These are phyloP conservation scores for Naumovozyma castellii DNA, from an alignment of 805 yeast genomes.

Conservation along the genomic window DNA sequence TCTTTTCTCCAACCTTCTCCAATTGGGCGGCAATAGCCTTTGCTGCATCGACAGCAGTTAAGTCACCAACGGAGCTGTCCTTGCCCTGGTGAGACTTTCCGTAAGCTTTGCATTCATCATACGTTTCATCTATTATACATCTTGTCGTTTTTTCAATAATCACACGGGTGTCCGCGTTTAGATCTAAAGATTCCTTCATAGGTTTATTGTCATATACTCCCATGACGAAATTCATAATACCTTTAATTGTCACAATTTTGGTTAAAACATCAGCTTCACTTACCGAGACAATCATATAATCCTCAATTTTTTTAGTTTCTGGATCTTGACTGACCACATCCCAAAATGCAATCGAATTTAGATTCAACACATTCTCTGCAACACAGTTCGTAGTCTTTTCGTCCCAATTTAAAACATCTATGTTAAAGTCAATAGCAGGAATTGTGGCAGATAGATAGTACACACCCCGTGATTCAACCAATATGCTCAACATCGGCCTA, in stretches of 20 bases:
- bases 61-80: not conserved
- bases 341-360: constrained; percentile 10
- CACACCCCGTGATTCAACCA: constrained; percentile 7
- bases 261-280: constrained; percentile 33
- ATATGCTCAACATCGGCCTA: constrained; percentile 9
- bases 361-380: constrained; percentile 6
- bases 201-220: constrained; percentile 22
- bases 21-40: not conserved
- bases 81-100: not conserved
- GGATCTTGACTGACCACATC: constrained; percentile 8
- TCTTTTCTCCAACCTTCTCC: not conserved
- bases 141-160: constrained; percentile 3
- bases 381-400: constrained; percentile 5
- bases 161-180: not conserved
- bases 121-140: constrained; percentile 3
- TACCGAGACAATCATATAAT: constrained; percentile 31
- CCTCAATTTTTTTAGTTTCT: constrained; percentile 17
- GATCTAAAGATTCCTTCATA: constrained; percentile 6
- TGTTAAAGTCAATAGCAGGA: constrained; percentile 6
- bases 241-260: constrained; percentile 28
- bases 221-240: constrained; percentile 30
- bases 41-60: not conserved
- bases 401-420: constrained; percentile 8
- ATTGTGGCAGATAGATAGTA: constrained; percentile 6
- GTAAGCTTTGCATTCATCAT: not conserved